Conservation (phyloP, 768 basidiomycete species). For the Tricholoma flavovirens region DNA sequence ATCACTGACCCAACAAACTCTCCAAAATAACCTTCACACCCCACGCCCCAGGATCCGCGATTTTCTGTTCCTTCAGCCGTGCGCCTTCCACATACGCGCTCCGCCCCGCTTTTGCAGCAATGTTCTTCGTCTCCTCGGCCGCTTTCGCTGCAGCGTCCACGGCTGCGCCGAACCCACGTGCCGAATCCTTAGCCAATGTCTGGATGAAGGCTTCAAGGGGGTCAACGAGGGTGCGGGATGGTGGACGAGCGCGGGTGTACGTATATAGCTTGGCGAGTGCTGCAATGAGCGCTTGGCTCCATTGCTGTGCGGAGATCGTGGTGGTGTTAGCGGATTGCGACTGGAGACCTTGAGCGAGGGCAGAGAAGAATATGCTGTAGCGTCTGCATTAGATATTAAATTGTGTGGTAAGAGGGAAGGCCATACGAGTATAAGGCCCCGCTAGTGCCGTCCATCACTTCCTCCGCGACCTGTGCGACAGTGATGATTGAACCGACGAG, state of each 20-base stretch:
- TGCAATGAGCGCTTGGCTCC: constrained; percentile 52
- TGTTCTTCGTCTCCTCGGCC: constrained; percentile 66
- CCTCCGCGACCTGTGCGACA: constrained; percentile 72
- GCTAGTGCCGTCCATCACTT: constrained; percentile 87
- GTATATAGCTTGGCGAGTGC: constrained; percentile 64
- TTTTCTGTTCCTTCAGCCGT: constrained; percentile 51
- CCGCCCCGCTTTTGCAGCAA: constrained; percentile 82
- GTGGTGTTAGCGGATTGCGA: constrained; percentile 24
- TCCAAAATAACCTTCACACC: constrained; percentile 74
- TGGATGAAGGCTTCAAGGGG: constrained; percentile 76
- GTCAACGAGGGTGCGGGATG: constrained; percentile 90
- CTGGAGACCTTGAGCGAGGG: constrained; percentile 69
- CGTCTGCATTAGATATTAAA: background rate
- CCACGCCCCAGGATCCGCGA: constrained; percentile 91
- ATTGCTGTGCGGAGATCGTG: constrained; percentile 45
- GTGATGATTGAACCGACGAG: constrained; percentile 59
- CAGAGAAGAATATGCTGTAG: constrained; percentile 86
- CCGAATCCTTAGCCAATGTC: constrained; percentile 26
- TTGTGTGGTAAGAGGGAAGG: background rate
- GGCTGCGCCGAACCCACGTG: constrained; percentile 40
- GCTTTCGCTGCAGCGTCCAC: constrained; percentile 57
- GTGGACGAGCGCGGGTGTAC: constrained; percentile 85
- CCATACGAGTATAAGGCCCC: constrained; percentile 83
- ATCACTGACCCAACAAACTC: constrained; percentile 29
- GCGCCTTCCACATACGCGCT: constrained; percentile 81